These are phyloP conservation scores for Collariella sp. DNA, from an alignment of 495 filamentous ascomycete genomes.

Conservation along the genomic window DNA sequence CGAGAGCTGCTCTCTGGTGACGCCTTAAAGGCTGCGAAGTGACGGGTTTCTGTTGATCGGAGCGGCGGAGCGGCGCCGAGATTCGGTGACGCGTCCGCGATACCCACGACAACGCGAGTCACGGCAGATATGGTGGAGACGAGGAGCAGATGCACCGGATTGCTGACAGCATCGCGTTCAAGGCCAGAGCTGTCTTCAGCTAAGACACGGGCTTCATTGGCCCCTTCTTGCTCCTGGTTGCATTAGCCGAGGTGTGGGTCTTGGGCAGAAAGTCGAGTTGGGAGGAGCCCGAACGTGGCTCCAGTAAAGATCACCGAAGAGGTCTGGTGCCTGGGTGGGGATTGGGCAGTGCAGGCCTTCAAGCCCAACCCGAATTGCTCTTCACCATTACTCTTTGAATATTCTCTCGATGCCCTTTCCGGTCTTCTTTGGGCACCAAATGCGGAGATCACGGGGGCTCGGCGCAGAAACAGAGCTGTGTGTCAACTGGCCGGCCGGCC, in stretches of 20 bases:
- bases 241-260: slow-evolving; percentile 27
- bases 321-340: slow-evolving; percentile 12
- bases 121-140: slow-evolving; percentile 10
- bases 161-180: neutral
- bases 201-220: slow-evolving; percentile 13
- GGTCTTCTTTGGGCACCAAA: slow-evolving; percentile 22
- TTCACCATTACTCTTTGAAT: slow-evolving; percentile 5
- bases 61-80: slow-evolving; percentile 10
- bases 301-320: slow-evolving; percentile 19
- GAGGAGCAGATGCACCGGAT: neutral
- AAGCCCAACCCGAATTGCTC: slow-evolving; percentile 26
- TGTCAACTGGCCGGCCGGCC: slow-evolving; percentile 10
- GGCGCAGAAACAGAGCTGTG: slow-evolving; percentile 1
- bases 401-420: slow-evolving; percentile 2
- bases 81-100: slow-evolving; percentile 23
- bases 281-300: slow-evolving; percentile 27
- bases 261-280: slow-evolving; percentile 25
- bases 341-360: slow-evolving; percentile 20
- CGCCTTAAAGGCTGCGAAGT: slow-evolving; percentile 28
- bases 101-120: slow-evolving; percentile 22
- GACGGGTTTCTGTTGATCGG: slow-evolving; percentile 8
- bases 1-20: slow-evolving; percentile 55
- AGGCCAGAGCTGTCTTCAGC: neutral
- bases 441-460: slow-evolving; percentile 10
- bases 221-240: slow-evolving; percentile 10